These are phyloP conservation scores for Crithidia brevicula DNA, from an alignment of 208 protist genomes.

Conservation along the genomic window DNA sequence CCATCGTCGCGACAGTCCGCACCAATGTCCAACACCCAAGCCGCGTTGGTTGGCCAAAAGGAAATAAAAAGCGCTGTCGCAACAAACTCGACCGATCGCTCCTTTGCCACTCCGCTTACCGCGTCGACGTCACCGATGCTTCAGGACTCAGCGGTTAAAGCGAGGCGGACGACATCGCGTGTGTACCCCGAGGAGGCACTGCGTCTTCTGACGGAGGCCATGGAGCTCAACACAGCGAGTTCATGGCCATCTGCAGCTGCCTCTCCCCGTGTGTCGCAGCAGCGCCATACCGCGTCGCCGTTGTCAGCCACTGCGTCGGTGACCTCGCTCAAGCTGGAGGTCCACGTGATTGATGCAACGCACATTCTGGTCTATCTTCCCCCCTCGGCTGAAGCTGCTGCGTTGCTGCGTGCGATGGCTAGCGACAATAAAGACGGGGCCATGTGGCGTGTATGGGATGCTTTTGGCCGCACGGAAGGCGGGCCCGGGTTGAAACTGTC, in stretches of 20 bases:
- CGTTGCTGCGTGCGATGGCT: conserved; percentile 14
- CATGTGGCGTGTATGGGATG: conserved; percentile 16
- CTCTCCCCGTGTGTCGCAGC: too few relatives aligned
- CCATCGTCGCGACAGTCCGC: too few relatives aligned
- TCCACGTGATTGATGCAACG: conserved; percentile 52
- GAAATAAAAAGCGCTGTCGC: too few relatives aligned
- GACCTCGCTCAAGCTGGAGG: conserved; percentile 35
- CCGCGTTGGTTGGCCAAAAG: too few relatives aligned
- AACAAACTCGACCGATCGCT: too few relatives aligned
- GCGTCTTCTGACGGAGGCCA: background rate
- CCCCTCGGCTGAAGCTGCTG: background rate
- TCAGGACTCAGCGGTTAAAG: too few relatives aligned
- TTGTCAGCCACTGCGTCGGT: too few relatives aligned
- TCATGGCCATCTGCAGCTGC: background rate
- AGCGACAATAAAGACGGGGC: background rate
- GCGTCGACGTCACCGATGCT: too few relatives aligned
- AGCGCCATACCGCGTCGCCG: too few relatives aligned
- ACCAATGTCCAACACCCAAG: too few relatives aligned
- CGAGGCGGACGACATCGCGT: too few relatives aligned
- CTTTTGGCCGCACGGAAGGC: background rate
- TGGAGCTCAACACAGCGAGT: background rate
- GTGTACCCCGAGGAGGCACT: conserved; percentile 29
- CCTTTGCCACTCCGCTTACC: too few relatives aligned
- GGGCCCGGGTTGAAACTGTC: conserved; percentile 25
- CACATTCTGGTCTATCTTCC: conserved; percentile 65